These are phyloP conservation scores for Fusarium continuum DNA, from an alignment of 2,329 filamentous ascomycete species.

Conservation along the genomic window DNA sequence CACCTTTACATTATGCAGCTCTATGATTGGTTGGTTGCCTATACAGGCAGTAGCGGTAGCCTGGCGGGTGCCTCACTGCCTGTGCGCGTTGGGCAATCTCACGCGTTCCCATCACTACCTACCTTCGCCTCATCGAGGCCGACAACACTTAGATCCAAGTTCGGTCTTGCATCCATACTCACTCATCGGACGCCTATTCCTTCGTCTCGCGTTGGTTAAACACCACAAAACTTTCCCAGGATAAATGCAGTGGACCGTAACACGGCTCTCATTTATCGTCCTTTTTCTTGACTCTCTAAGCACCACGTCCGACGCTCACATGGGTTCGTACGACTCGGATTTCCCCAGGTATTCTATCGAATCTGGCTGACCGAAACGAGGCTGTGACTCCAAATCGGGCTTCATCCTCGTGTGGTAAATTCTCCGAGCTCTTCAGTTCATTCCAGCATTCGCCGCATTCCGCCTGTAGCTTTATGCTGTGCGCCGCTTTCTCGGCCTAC, in stretches of 20 bases:
- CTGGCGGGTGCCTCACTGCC: slow-evolving; percentile 2
- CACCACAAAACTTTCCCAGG: slow-evolving; percentile 2
- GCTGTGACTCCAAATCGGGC: neutral
- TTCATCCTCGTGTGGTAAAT: slow-evolving; percentile 4
- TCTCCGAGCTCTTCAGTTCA: slow-evolving; percentile 1
- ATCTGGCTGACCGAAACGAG: slow-evolving; percentile 12
- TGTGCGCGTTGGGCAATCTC: slow-evolving; percentile 30
- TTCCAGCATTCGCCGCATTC: neutral
- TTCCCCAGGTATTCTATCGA: neutral
- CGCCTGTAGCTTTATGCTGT: neutral
- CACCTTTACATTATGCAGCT: neutral
- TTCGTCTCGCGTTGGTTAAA: too few species aligned
- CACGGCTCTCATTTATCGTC: slow-evolving; percentile 18
- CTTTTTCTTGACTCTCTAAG: slow-evolving; percentile 3
- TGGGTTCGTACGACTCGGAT: slow-evolving; percentile 28
- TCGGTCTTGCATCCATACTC: neutral
- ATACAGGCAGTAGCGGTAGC: slow-evolving; percentile 15
- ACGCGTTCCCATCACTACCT: slow-evolving; percentile 24
- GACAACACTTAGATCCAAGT: too few species aligned
- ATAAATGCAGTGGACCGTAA: slow-evolving; percentile 20
- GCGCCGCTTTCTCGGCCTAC: neutral
- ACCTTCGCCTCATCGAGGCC: neutral
- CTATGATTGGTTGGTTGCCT: slow-evolving; percentile 23
- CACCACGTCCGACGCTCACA: slow-evolving; percentile 14
- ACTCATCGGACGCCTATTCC: too few species aligned